These are phyloP conservation scores for Ceraceosorus guamensis DNA, from an alignment of 1,284 basidiomycete species.

Conservation along the genomic window DNA sequence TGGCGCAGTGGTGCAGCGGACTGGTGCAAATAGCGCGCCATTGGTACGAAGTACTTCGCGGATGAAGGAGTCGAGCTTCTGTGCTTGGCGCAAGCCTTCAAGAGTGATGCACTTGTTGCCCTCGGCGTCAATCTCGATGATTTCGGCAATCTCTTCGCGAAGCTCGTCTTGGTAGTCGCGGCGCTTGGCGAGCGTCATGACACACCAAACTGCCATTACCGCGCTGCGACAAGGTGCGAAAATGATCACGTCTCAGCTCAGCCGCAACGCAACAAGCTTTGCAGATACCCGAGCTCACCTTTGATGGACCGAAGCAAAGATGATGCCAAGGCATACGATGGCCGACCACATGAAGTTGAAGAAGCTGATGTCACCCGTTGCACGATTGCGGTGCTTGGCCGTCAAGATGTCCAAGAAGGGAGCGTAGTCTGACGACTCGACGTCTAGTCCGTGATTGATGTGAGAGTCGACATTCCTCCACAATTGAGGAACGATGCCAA, in stretches of 20 bases:
- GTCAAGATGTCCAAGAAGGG: slow-evolving; percentile 10
- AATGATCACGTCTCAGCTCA: background rate
- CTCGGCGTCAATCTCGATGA: slow-evolving; percentile 9
- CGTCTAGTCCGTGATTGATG: slow-evolving; percentile 10
- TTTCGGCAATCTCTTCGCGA: slow-evolving; percentile 8
- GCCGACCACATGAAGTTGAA: slow-evolving; percentile 14
- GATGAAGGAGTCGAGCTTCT: slow-evolving; percentile 13
- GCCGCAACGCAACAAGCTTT: background rate
- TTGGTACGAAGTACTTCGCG: slow-evolving; percentile 12
- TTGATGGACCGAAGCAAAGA: slow-evolving; percentile 13
- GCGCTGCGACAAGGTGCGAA: background rate
- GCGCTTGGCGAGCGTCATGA: slow-evolving; percentile 6
- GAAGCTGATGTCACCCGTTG: slow-evolving; percentile 5
- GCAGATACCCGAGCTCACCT: background rate
- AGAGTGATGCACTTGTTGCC: slow-evolving; percentile 6
- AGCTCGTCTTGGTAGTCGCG: slow-evolving; percentile 8
- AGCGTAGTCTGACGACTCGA: slow-evolving; percentile 5
- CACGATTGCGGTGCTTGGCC: slow-evolving; percentile 9
- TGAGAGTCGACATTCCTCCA: slow-evolving; percentile 5
- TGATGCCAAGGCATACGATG: slow-evolving; percentile 9
- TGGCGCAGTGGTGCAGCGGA: slow-evolving; percentile 5
- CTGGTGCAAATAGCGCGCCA: slow-evolving; percentile 10
- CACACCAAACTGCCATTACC: slow-evolving; percentile 12
- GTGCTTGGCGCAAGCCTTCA: slow-evolving; percentile 4
- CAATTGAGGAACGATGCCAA: slow-evolving; percentile 10